Conservation (phyloP, 2,329 filamentous ascomycete species). For the Aspergillus sp. region DNA sequence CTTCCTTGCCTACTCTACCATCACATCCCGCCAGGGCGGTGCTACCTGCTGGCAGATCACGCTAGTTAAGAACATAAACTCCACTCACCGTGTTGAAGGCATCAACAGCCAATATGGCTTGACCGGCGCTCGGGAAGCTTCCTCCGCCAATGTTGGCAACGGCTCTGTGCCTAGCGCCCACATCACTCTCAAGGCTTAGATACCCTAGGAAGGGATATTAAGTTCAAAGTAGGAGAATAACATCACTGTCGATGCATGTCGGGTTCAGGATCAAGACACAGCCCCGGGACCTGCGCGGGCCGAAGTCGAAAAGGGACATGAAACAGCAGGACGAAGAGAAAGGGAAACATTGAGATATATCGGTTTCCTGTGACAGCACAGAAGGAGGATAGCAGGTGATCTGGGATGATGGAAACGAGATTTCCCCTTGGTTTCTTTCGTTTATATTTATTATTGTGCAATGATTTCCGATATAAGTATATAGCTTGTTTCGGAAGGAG, state of each 20-base stretch:
- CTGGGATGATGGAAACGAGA: background rate
- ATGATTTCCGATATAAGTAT: constrained; percentile 17
- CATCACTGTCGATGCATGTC: background rate
- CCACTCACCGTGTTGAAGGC: constrained; percentile 77
- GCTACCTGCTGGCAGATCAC: constrained; percentile 87
- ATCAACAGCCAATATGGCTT: constrained; percentile 69
- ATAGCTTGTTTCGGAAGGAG: background rate
- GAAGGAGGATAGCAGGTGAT: background rate
- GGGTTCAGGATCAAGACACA: background rate
- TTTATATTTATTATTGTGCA: constrained; percentile 18
- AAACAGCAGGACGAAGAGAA: background rate
- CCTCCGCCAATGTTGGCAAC: constrained; percentile 33
- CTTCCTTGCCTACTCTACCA: constrained; percentile 84
- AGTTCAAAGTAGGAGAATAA: background rate
- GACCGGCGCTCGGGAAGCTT: constrained; percentile 60
- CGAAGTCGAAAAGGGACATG: background rate
- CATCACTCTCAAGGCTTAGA: constrained; percentile 31
- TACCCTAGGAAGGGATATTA: background rate
- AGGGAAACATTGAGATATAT: background rate
- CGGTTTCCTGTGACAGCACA: background rate
- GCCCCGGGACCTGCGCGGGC: background rate
- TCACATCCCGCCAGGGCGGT: constrained; percentile 77
- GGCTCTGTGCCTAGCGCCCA: constrained; percentile 38
- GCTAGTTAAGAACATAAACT: constrained; percentile 87
- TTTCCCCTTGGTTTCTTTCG: constrained; percentile 1